Evolutionary conservation across 352 stramenopile species (phyloP).

Genomic region (Hyaloperonospora arabidopsidis): DNA sequence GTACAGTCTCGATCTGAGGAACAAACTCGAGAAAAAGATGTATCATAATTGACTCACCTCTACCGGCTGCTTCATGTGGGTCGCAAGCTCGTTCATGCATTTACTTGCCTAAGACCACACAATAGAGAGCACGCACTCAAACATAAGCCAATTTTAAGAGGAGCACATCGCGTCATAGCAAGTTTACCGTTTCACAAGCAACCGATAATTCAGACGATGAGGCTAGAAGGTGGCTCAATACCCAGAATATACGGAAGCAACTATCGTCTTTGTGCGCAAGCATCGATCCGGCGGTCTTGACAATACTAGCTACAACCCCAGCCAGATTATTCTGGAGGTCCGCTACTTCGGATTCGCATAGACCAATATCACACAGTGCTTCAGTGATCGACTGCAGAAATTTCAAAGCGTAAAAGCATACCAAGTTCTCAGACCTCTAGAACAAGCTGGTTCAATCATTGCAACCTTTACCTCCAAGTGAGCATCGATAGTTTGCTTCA

Average conservation of each 20-base stretch:
- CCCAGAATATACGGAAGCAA: slow-evolving; percentile 72
- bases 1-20: background rate
- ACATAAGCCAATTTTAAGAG: background rate
- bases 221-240: slow-evolving; percentile 67
- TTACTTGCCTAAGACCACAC: slow-evolving; percentile 32
- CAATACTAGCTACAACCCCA: slow-evolving; percentile 48
- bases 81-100: slow-evolving; percentile 30
- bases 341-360: slow-evolving; percentile 61
- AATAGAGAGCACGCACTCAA: background rate
- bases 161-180: background rate
- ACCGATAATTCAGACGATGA: slow-evolving; percentile 40
- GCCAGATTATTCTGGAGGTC: slow-evolving; percentile 69
- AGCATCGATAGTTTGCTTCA: slow-evolving; percentile 38
- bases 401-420: slow-evolving; percentile 1
- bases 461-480: slow-evolving; percentile 44
- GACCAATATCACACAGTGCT: slow-evolving; percentile 52
- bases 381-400: slow-evolving; percentile 51
- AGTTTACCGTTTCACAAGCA: slow-evolving; percentile 46
- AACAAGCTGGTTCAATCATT: background rate
- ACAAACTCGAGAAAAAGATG: background rate
- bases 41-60: slow-evolving; percentile 31
- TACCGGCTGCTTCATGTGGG: slow-evolving; percentile 22
- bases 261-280: slow-evolving; percentile 39
- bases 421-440: slow-evolving; percentile 5
- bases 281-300: slow-evolving; percentile 42